These are phyloP conservation scores for Eremomyces bilateralis DNA, from an alignment of 495 filamentous ascomycete species.

Conservation along the genomic window DNA sequence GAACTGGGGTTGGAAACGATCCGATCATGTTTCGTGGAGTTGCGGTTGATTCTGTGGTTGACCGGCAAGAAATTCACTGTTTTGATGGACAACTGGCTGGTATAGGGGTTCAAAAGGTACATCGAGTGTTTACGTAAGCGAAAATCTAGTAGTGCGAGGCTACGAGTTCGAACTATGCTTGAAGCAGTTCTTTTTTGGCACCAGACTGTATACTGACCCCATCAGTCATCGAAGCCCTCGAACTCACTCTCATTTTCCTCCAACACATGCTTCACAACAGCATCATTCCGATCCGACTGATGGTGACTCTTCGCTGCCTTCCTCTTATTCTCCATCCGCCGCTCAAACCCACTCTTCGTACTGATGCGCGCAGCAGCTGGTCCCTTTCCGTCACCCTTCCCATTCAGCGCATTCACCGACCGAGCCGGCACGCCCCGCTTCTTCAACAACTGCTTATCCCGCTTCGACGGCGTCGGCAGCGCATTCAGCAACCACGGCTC, in stretches of 20 bases:
- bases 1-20: no score
- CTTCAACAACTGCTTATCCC: slow-evolving; percentile 63
- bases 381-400: slow-evolving; percentile 19
- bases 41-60: no score
- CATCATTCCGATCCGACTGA: slow-evolving; percentile 14
- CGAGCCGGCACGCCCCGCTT: slow-evolving; percentile 60
- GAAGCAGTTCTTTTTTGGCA: no score
- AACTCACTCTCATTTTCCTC: slow-evolving; percentile 30
- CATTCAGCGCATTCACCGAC: no score
- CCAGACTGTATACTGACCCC: background rate
- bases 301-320: slow-evolving; percentile 45
- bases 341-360: slow-evolving; percentile 80
- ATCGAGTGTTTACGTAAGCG: no score
- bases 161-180: no score
- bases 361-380: slow-evolving; percentile 44
- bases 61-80: no score
- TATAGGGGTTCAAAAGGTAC: no score
- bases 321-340: slow-evolving; percentile 51
- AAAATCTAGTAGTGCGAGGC: no score
- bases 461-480: slow-evolving; percentile 62
- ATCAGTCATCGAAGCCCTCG: slow-evolving; percentile 42
- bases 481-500: slow-evolving; percentile 80
- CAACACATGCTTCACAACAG: slow-evolving; percentile 20
- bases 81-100: no score
- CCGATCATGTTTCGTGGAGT: no score